Percentiles rank a stretch among this genome's conserved stretches.
These are phyloP conservation scores for Lagenidium giganteum DNA, from an alignment of 352 stramenopile genomes.

Conservation along the genomic window DNA sequence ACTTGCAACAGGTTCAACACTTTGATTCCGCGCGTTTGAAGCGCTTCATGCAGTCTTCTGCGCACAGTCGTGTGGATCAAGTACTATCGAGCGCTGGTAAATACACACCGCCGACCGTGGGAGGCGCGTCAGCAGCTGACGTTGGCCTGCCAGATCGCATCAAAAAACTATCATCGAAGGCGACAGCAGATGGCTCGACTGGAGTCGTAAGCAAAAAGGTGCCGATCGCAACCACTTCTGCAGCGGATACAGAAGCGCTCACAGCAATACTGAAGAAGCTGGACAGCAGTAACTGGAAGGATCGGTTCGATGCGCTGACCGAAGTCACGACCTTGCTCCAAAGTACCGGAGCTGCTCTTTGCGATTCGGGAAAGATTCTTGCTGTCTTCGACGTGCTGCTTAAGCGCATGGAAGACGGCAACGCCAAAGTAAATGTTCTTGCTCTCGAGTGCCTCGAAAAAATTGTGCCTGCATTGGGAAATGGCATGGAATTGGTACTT, in stretches of 20 bases:
- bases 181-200: background rate
- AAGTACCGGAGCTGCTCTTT: conserved; percentile 13
- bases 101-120: background rate
- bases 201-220: too few species aligned
- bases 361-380: conserved; percentile 40
- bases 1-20: conserved; percentile 29
- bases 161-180: too few species aligned
- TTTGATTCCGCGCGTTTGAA: conserved; percentile 49
- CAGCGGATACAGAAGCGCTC: conserved; percentile 35
- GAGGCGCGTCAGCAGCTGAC: background rate
- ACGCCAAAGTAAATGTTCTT: conserved; percentile 63
- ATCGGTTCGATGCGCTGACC: conserved; percentile 57
- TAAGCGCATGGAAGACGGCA: conserved; percentile 72
- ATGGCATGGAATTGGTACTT: conserved; percentile 55
- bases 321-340: conserved; percentile 33
- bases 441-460: conserved; percentile 49
- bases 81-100: conserved; percentile 16
- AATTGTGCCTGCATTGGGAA: conserved; percentile 43
- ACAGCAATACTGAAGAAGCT: conserved; percentile 37
- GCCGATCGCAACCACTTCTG: too few species aligned
- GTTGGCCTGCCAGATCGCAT: too few species aligned
- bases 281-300: conserved; percentile 76
- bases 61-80: conserved; percentile 44
- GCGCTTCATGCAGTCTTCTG: conserved; percentile 34
- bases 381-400: conserved; percentile 61